A percentile compares a stretch with the other conserved stretches of the same genome.
phyloP scores from a whole-genome alignment of 2,329 filamentous ascomycete species.

The Cercospora sp. region DNA sequence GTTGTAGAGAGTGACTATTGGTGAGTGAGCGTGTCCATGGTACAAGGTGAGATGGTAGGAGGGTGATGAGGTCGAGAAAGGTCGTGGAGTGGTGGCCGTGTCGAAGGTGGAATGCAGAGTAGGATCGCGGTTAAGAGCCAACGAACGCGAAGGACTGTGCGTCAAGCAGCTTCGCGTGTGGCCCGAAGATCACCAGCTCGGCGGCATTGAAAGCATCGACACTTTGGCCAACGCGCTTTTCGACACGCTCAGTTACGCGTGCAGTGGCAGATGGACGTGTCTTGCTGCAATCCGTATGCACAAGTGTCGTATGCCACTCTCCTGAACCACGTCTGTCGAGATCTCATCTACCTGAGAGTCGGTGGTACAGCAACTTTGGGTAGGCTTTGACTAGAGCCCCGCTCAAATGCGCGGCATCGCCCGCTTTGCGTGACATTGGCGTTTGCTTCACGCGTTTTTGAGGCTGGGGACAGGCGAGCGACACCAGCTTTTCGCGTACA shows the following conservation, averaged over 20 bases:
- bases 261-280: not conserved
- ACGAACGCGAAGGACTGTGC: slow-evolving; percentile 13
- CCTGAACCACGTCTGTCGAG: not conserved
- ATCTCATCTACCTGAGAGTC: not conserved
- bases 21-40: slow-evolving; percentile 19
- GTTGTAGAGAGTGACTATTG: slow-evolving; percentile 18
- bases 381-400: slow-evolving; percentile 10
- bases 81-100: slow-evolving; percentile 11
- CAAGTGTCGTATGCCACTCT: not conserved
- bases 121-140: slow-evolving; percentile 9
- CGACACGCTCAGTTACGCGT: not conserved
- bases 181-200: slow-evolving; percentile 8
- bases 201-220: not conserved
- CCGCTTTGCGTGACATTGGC: slow-evolving; percentile 6
- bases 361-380: slow-evolving; percentile 1
- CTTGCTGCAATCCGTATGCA: not conserved
- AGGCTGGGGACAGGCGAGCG: slow-evolving; percentile 6
- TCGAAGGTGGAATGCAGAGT: slow-evolving; percentile 16
- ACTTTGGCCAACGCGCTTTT: not conserved
- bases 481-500: slow-evolving; percentile 1
- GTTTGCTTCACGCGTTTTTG: not conserved
- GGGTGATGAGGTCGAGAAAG: slow-evolving; percentile 11
- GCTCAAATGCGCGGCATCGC: slow-evolving; percentile 4
- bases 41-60: slow-evolving; percentile 5
- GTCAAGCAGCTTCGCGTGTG: slow-evolving; percentile 8